Evolutionary conservation across 2,329 filamentous ascomycete genomes (phyloP).

Genomic region (Trichoderma cornu-damae): DNA sequence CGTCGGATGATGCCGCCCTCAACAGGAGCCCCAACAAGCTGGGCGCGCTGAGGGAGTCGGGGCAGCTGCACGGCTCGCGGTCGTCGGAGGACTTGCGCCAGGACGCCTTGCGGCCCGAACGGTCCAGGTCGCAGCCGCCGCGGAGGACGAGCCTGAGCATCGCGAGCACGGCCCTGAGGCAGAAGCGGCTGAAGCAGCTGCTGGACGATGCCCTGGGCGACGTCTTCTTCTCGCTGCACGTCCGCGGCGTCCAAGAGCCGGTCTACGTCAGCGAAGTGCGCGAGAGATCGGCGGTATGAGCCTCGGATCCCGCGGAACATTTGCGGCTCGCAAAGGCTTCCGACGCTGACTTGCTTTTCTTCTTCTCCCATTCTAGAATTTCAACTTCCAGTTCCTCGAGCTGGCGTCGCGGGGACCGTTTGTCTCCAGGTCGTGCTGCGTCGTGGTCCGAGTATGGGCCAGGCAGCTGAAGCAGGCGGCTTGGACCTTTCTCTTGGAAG

Average conservation of each 20-base stretch:
- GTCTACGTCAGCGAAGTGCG: constrained; percentile 86
- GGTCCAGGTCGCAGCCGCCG: constrained; percentile 23
- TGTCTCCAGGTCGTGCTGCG: constrained; percentile 59
- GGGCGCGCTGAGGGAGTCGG: constrained; percentile 43
- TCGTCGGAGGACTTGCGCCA: constrained; percentile 50
- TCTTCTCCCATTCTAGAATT: constrained; percentile 53
- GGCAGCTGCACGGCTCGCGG: constrained; percentile 50
- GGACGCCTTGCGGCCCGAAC: constrained; percentile 21
- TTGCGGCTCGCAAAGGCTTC: constrained; percentile 2
- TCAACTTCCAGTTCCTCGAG: constrained; percentile 82
- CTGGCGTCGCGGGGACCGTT: constrained; percentile 57
- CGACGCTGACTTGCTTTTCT: constrained; percentile 3
- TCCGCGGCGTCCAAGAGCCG: constrained; percentile 59
- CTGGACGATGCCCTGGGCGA: constrained; percentile 72
- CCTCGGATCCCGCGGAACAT: background rate
- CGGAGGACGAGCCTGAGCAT: constrained; percentile 47
- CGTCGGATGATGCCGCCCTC: constrained; percentile 74
- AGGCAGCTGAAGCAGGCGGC: constrained; percentile 46
- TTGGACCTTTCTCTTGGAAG: constrained; percentile 63
- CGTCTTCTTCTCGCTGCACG: constrained; percentile 82
- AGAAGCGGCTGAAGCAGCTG: constrained; percentile 70
- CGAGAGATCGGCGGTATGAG: constrained; percentile 62
- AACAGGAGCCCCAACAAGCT: constrained; percentile 66
- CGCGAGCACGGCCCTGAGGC: constrained; percentile 48
- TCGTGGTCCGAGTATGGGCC: constrained; percentile 73